phyloP scores from a whole-genome alignment of 192 early-diverging fungal genomes.

The Backusella psychrophila region DNA sequence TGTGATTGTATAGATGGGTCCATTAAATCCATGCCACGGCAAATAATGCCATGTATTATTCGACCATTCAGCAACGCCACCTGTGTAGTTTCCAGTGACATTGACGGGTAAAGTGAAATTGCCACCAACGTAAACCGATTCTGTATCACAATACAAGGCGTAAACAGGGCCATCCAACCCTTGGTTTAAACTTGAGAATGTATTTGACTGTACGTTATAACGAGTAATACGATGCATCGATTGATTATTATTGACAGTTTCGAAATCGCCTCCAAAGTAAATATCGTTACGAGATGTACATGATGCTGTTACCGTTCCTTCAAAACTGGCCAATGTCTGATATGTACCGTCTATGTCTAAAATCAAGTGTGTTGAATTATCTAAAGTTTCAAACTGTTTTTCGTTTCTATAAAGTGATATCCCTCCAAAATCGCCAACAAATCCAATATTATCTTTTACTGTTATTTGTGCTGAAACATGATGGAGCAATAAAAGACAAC shows the following conservation, averaged over 20 bases:
- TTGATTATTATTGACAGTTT: slow-evolving; percentile 3
- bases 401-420: slow-evolving; percentile 7
- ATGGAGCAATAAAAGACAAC: not conserved
- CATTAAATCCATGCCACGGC: slow-evolving; percentile 70
- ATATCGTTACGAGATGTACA: slow-evolving; percentile 16
- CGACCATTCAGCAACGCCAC: slow-evolving; percentile 28
- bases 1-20: slow-evolving; percentile 61
- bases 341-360: slow-evolving; percentile 1
- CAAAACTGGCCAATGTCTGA: not conserved
- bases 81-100: not conserved
- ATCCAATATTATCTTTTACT: slow-evolving; percentile 3
- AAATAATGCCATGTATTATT: slow-evolving; percentile 43
- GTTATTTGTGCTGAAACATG: not conserved
- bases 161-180: slow-evolving; percentile 34
- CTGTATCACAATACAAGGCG: slow-evolving; percentile 29
- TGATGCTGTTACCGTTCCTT: slow-evolving; percentile 9
- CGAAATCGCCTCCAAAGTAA: slow-evolving; percentile 32
- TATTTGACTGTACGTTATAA: slow-evolving; percentile 11
- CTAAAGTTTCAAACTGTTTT: slow-evolving; percentile 4
- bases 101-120: slow-evolving; percentile 23
- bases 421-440: slow-evolving; percentile 14
- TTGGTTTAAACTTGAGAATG: slow-evolving; percentile 5
- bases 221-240: slow-evolving; percentile 16
- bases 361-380: not conserved
- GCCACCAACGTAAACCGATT: slow-evolving; percentile 32